phyloP scores from a whole-genome alignment of 495 filamentous ascomycete species.

The Hypoxylon intermedium region DNA sequence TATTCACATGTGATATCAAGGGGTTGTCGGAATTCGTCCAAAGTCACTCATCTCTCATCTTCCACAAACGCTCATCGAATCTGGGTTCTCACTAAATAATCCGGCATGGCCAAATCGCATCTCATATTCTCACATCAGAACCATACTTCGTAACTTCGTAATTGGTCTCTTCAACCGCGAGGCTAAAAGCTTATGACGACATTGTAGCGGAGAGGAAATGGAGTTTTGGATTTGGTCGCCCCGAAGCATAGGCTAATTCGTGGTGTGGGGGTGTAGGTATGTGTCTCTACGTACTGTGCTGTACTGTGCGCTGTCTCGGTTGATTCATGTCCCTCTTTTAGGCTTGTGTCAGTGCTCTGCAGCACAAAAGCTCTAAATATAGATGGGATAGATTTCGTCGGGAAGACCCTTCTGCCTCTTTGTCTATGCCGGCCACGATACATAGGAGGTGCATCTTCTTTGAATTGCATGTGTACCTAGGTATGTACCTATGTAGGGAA shows the following conservation, averaged over 20 bases:
- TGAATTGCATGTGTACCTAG: too few relatives aligned
- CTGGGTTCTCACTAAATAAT: too few relatives aligned
- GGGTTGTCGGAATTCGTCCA: not conserved
- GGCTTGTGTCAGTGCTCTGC: not conserved
- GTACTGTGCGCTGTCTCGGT: conserved; percentile 2
- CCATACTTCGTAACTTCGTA: too few relatives aligned
- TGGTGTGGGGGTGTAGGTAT: conserved; percentile 8
- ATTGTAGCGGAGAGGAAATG: conserved; percentile 33
- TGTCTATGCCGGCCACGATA: not conserved
- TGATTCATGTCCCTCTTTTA: not conserved
- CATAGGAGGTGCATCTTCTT: too few relatives aligned
- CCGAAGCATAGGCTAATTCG: conserved; percentile 2
- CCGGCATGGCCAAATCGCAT: too few relatives aligned
- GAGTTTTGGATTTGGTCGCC: conserved; percentile 15
- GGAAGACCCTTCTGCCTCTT: not conserved
- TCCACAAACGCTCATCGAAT: not conserved
- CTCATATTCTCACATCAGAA: too few relatives aligned
- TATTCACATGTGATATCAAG: conserved; percentile 30
- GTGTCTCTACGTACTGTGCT: not conserved
- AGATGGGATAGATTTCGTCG: conserved; percentile 4
- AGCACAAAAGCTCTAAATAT: conserved; percentile 7
- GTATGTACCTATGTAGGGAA: too few relatives aligned
- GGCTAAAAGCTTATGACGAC: conserved; percentile 12
- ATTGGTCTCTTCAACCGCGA: not conserved
- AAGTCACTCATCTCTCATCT: too few relatives aligned